Conservation (phyloP, 495 filamentous ascomycete genomes). For the Neurospora sp. region DNA sequence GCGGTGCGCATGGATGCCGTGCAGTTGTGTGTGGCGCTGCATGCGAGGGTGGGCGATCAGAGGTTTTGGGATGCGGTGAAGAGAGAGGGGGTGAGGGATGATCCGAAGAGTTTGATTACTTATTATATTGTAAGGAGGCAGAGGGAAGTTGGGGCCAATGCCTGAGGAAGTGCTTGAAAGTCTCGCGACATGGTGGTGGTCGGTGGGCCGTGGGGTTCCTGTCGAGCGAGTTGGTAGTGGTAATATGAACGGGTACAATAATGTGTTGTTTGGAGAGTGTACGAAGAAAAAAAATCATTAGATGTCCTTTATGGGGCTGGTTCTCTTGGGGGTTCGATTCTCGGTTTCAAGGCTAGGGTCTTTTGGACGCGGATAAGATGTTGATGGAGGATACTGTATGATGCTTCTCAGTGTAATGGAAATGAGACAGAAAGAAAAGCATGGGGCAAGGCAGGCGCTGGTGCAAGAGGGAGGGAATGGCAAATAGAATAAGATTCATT, state of each 20-base stretch:
- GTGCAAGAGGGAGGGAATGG: neutral
- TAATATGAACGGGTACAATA: neutral
- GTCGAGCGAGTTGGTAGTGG: neutral
- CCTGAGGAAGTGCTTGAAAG: too few species aligned
- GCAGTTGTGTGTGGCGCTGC: constrained; percentile 64
- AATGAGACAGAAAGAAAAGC: neutral
- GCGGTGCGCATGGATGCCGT: constrained; percentile 73
- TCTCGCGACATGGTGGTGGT: too few species aligned
- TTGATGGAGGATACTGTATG: neutral
- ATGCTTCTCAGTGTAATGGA: neutral
- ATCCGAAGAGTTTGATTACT: constrained; percentile 65
- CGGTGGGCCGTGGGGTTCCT: neutral
- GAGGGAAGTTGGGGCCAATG: constrained; percentile 23
- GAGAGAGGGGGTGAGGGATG: constrained; percentile 42
- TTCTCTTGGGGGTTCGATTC: neutral
- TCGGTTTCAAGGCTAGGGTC: neutral
- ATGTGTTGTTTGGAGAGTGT: neutral
- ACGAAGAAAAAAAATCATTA: neutral
- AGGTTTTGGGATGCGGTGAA: constrained; percentile 57
- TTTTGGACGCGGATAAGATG: neutral
- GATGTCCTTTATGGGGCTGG: neutral
- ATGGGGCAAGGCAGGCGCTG: neutral
- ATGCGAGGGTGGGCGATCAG: constrained; percentile 54
- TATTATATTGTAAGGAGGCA: constrained; percentile 69
- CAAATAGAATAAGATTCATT: neutral